Conservation (phyloP, 208 protist genomes). For the Vickermania spadyakhi region DNA sequence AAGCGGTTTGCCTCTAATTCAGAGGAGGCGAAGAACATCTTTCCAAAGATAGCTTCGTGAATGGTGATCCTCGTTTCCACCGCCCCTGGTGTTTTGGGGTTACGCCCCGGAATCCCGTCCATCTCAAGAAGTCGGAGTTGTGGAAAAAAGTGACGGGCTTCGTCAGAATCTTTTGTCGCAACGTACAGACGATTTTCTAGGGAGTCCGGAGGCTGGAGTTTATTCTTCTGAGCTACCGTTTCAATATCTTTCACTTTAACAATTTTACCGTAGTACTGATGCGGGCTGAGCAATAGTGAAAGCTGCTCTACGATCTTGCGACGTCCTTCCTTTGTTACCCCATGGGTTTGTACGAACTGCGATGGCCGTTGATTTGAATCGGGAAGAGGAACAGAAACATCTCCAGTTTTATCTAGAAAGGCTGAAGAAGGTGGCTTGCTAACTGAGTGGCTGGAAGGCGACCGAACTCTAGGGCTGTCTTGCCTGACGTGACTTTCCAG, state of each 20-base stretch:
- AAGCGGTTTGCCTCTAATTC: constrained; percentile 54
- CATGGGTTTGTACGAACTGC: too few species aligned
- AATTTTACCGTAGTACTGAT: constrained; percentile 84
- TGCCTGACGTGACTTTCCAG: neutral
- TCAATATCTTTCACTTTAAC: constrained; percentile 59
- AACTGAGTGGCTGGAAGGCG: neutral
- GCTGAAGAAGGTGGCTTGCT: neutral
- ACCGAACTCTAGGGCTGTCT: neutral
- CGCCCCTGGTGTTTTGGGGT: constrained; percentile 24
- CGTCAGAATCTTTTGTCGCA: constrained; percentile 63
- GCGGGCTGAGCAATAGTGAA: constrained; percentile 63
- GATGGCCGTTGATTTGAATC: too few species aligned
- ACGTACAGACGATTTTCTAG: constrained; percentile 65
- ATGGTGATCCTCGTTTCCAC: constrained; percentile 58
- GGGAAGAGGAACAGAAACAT: neutral
- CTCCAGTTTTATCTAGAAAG: neutral
- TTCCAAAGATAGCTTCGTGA: constrained; percentile 73
- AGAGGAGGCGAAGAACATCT: constrained; percentile 80
- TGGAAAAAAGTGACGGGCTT: constrained; percentile 68
- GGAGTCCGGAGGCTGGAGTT: constrained; percentile 28
- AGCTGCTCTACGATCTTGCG: constrained; percentile 56
- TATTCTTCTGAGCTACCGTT: constrained; percentile 28
- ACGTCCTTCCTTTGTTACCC: constrained; percentile 1
- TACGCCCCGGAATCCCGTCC: constrained; percentile 15
- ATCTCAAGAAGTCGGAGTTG: constrained; percentile 50